These are phyloP conservation scores for Cytospora schulzeri DNA, from an alignment of 2,329 filamentous ascomycete species.

Conservation along the genomic window DNA sequence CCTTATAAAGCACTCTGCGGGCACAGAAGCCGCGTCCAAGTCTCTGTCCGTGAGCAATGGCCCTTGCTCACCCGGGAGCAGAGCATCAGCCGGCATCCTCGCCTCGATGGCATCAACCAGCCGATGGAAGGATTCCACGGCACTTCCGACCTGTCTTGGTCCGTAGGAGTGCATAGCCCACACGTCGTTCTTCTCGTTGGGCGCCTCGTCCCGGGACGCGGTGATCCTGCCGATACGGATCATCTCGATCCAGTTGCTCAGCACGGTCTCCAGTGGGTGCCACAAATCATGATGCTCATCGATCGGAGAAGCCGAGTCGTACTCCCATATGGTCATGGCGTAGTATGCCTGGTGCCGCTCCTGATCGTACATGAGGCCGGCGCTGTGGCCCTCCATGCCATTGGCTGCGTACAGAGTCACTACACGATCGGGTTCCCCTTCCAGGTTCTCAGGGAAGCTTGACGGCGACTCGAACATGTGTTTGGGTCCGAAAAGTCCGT, in stretches of 20 bases:
- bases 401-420: background rate
- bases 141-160: conserved; percentile 16
- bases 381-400: background rate
- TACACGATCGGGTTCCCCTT: background rate
- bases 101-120: conserved; percentile 21
- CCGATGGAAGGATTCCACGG: conserved; percentile 27
- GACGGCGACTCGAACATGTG: background rate
- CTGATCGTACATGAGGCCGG: conserved; percentile 9
- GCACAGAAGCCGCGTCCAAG: conserved; percentile 1
- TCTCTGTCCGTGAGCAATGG: background rate
- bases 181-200: conserved; percentile 4
- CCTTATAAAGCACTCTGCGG: background rate
- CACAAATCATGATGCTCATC: conserved; percentile 25
- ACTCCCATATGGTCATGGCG: conserved; percentile 15
- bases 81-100: background rate
- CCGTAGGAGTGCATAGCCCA: conserved; percentile 4
- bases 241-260: conserved; percentile 30
- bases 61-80: background rate
- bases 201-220: background rate
- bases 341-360: background rate
- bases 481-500: background rate
- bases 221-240: conserved; percentile 27
- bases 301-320: conserved; percentile 26
- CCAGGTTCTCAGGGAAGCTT: background rate
- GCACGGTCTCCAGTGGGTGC: conserved; percentile 18